These are phyloP conservation scores for Reutealis trisperma DNA, from an alignment of 345 rosid species.

Conservation along the genomic window DNA sequence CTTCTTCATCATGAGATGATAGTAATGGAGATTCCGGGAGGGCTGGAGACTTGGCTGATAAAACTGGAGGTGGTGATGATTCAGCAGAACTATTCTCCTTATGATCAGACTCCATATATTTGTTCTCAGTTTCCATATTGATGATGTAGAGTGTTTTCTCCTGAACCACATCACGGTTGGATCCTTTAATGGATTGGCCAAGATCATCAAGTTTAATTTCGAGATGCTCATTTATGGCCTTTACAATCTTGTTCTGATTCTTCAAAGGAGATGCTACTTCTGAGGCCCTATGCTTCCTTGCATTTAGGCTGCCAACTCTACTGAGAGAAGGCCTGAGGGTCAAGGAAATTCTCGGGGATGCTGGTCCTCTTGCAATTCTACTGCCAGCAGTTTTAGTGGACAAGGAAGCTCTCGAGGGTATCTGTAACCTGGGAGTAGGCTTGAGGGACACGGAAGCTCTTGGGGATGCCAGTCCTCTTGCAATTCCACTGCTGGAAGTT, in stretches of 20 bases:
- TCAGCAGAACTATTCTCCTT: slow-evolving; percentile 44
- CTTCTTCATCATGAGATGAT: slow-evolving; percentile 34
- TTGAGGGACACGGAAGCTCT: slow-evolving; percentile 31
- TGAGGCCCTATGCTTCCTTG: slow-evolving; percentile 37
- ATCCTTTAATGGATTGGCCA: slow-evolving; percentile 26
- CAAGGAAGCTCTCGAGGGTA: slow-evolving; percentile 9
- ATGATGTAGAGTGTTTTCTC: slow-evolving; percentile 75
- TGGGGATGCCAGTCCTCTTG: slow-evolving; percentile 23
- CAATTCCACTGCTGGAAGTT: not conserved
- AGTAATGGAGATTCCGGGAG: slow-evolving; percentile 30
- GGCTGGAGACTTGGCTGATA: slow-evolving; percentile 22
- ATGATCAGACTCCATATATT: slow-evolving; percentile 44
- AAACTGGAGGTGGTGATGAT: slow-evolving; percentile 28
- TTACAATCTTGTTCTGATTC: slow-evolving; percentile 24
- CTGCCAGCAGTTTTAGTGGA: slow-evolving; percentile 11
- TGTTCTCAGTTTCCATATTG: slow-evolving; percentile 50
- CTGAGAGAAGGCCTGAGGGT: slow-evolving; percentile 28
- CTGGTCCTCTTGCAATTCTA: slow-evolving; percentile 15
- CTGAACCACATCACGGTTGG: slow-evolving; percentile 30
- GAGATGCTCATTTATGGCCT: slow-evolving; percentile 21
- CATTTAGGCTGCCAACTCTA: slow-evolving; percentile 37
- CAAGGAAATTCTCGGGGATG: slow-evolving; percentile 30
- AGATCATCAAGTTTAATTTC: slow-evolving; percentile 30
- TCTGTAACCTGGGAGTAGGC: slow-evolving; percentile 20
- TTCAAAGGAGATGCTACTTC: slow-evolving; percentile 36